Conservation (phyloP, 2,329 filamentous ascomycete genomes). For the Pseudogymnoascus sp. region DNA sequence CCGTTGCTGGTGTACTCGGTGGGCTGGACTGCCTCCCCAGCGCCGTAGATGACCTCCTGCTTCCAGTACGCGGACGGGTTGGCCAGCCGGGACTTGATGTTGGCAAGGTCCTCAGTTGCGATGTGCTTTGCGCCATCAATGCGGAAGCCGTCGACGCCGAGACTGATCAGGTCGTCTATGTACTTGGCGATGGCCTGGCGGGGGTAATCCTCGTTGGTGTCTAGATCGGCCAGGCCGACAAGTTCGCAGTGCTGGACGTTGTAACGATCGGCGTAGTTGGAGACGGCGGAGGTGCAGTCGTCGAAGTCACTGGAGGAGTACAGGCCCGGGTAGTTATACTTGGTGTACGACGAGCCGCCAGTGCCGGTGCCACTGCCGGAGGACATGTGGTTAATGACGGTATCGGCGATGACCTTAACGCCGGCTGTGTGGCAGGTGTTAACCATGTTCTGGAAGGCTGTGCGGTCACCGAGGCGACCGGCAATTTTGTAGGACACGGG, state of each 20-base stretch:
- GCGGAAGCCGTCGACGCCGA: neutral
- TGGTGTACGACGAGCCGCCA: neutral
- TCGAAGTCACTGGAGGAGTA: neutral
- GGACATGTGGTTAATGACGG: neutral
- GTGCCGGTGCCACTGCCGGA: slow-evolving; percentile 1
- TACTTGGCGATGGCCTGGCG: neutral
- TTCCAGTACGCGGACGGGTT: slow-evolving; percentile 2
- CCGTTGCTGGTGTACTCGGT: neutral
- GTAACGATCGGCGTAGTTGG: neutral
- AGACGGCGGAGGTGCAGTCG: neutral
- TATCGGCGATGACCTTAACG: neutral
- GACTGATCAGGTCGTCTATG: neutral
- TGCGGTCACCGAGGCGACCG: neutral
- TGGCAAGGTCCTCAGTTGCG: slow-evolving; percentile 1
- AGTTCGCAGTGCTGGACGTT: slow-evolving; percentile 2
- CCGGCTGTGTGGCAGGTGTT: neutral
- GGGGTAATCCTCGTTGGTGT: neutral
- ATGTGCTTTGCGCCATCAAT: neutral
- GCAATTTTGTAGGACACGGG: neutral
- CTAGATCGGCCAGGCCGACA: neutral
- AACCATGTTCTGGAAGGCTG: neutral
- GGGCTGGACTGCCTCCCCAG: neutral
- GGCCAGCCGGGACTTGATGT: neutral
- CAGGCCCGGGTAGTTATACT: slow-evolving; percentile 2
- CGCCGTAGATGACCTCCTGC: slow-evolving; percentile 2